phyloP scores from a whole-genome alignment of 768 basidiomycete species.

The Mycena chlorophos region DNA sequence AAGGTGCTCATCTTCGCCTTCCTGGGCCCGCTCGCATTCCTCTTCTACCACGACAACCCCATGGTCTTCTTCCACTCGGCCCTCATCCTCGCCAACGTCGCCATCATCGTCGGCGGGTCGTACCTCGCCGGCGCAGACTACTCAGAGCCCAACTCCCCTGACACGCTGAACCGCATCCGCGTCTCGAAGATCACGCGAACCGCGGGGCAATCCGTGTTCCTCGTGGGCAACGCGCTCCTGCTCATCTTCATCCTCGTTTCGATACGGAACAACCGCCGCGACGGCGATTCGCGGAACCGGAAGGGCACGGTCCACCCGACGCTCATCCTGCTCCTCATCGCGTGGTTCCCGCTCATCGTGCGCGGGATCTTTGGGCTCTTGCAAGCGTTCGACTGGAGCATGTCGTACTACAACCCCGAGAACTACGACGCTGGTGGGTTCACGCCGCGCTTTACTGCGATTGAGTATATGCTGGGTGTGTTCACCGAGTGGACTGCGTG shows the following conservation, averaged over 20 bases:
- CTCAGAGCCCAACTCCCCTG: slow-evolving; percentile 14
- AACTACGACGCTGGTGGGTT: slow-evolving; percentile 12
- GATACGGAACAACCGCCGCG: slow-evolving; percentile 25
- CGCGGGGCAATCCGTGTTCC: slow-evolving; percentile 34
- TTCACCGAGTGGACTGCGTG: slow-evolving; percentile 16
- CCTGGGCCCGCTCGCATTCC: slow-evolving; percentile 28
- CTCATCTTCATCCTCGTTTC: slow-evolving; percentile 29
- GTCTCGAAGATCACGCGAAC: slow-evolving; percentile 33
- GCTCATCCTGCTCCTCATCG: slow-evolving; percentile 27
- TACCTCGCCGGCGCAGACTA: slow-evolving; percentile 29
- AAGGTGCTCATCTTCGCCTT: slow-evolving; percentile 17
- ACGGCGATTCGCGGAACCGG: slow-evolving; percentile 9
- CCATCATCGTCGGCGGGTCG: slow-evolving; percentile 37
- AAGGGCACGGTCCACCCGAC: slow-evolving; percentile 28
- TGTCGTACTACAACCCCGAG: slow-evolving; percentile 18
- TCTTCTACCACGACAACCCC: slow-evolving; percentile 24
- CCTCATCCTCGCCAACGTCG: slow-evolving; percentile 33
- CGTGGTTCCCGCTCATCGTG: slow-evolving; percentile 35
- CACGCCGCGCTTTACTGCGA: slow-evolving; percentile 7
- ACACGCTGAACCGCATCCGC: slow-evolving; percentile 16
- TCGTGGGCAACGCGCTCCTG: slow-evolving; percentile 30
- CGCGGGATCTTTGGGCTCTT: slow-evolving; percentile 37
- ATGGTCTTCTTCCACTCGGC: slow-evolving; percentile 34
- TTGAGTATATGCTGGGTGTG: slow-evolving; percentile 17
- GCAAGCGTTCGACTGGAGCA: slow-evolving; percentile 3